Percentiles rank a stretch among this genome's conserved stretches.
phyloP scores from a whole-genome alignment of 1,139 yeast species.

The Trichomonascaceae sp. region DNA sequence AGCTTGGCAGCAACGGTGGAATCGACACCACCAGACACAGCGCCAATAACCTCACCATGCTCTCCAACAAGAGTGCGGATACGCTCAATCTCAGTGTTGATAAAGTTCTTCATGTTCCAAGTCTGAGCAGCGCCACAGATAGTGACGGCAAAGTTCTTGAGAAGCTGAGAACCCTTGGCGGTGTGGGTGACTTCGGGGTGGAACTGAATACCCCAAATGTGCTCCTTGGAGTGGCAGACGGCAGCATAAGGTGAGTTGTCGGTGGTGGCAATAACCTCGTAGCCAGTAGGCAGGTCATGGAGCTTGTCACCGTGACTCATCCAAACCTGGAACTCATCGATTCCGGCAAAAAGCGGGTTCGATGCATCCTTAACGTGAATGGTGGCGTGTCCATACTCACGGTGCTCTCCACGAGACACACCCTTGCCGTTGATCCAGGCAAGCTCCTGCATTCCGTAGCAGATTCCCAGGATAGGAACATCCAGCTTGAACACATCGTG shows the following conservation, averaged over 20 bases:
- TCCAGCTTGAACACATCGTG: constrained; percentile 78
- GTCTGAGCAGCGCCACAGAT: constrained; percentile 78
- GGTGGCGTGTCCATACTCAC: constrained; percentile 97
- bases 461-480: constrained; percentile 94
- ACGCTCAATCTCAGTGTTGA: constrained; percentile 90
- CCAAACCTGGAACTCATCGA: constrained; percentile 94
- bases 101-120: constrained; percentile 98
- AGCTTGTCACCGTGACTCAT: constrained; percentile 99
- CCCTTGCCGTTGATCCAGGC: constrained; percentile 98
- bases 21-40: constrained; percentile 99
- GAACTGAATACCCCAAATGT: constrained; percentile 91
- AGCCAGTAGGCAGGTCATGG: constrained; percentile 80
- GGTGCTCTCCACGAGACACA: constrained; percentile 91
- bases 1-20: constrained; percentile 98
- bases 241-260: constrained; percentile 95
- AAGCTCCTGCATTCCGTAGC: constrained; percentile 98
- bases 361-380: constrained; percentile 56
- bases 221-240: constrained; percentile 59
- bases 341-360: constrained; percentile 70
- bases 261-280: constrained; percentile 79
- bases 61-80: constrained; percentile 89
- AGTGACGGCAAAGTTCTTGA: constrained; percentile 83
- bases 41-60: constrained; percentile 97
- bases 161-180: constrained; percentile 70
- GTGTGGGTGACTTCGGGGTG: constrained; percentile 99